phyloP scores from a whole-genome alignment of 306 rosid species.

The Rosa chinensis region DNA sequence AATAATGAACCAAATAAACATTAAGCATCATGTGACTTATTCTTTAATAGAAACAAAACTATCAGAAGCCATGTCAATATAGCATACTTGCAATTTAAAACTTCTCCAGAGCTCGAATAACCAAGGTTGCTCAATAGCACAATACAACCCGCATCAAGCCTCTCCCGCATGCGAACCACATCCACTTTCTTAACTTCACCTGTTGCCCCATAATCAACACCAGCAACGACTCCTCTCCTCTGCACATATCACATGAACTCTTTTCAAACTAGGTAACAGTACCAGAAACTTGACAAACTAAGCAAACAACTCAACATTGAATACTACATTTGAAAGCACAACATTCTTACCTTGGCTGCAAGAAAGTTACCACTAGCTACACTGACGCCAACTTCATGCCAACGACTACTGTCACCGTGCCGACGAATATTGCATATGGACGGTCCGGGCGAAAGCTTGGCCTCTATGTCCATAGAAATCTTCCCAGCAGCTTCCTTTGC shows the following conservation, averaged over 20 bases:
- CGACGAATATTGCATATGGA: slow-evolving; percentile 88
- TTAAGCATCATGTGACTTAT: not conserved
- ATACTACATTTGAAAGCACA: slow-evolving; percentile 2
- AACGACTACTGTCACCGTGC: slow-evolving; percentile 89
- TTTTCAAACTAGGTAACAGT: slow-evolving; percentile 8
- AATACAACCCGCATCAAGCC: slow-evolving; percentile 92
- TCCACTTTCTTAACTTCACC: slow-evolving; percentile 96
- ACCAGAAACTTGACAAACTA: slow-evolving; percentile 20
- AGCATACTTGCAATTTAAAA: slow-evolving; percentile 96
- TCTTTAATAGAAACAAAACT: not conserved
- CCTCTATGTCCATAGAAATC: slow-evolving; percentile 77
- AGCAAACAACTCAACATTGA: slow-evolving; percentile 15
- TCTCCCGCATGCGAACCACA: slow-evolving; percentile 81
- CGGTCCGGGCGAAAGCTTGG: slow-evolving; percentile 97
- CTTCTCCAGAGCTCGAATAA: slow-evolving; percentile 97
- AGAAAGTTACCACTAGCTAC: slow-evolving; percentile 97
- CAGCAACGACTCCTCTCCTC: slow-evolving; percentile 90
- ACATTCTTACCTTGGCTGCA: slow-evolving; percentile 81
- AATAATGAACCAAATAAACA: not conserved
- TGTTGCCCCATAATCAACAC: slow-evolving; percentile 94
- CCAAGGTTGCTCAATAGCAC: slow-evolving; percentile 95
- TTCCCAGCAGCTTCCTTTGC: slow-evolving; percentile 96
- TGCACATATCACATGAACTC: slow-evolving; percentile 36
- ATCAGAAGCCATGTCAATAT: slow-evolving; percentile 6
- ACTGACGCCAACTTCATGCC: slow-evolving; percentile 93